phyloP scores from a whole-genome alignment of 768 basidiomycete species.

The Boletus insuetus region DNA sequence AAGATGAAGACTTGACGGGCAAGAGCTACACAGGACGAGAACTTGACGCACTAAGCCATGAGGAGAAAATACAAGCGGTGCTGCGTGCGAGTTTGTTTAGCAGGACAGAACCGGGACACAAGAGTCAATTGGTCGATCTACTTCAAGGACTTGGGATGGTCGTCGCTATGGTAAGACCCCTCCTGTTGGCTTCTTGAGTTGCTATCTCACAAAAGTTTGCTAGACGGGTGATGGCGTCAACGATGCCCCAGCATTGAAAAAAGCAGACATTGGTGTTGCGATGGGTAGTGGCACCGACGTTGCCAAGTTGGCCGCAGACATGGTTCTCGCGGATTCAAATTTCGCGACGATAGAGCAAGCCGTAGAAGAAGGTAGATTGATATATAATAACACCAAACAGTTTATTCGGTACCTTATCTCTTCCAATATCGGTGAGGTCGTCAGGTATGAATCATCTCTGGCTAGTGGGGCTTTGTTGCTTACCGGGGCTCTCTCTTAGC shows the following conservation, averaged over 20 bases:
- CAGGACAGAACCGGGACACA: constrained; percentile 93
- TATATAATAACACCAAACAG: constrained; percentile 99
- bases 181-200: constrained; percentile 6
- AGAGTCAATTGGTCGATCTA: constrained; percentile 91
- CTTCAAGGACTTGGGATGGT: constrained; percentile 89
- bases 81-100: constrained; percentile 87
- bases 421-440: constrained; percentile 96
- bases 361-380: constrained; percentile 95
- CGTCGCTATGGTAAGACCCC: constrained; percentile 80
- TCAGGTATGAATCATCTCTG: constrained; percentile 45
- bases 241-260: constrained; percentile 95
- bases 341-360: constrained; percentile 96
- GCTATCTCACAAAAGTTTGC: constrained; percentile 5
- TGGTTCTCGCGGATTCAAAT: constrained; percentile 97
- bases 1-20: constrained; percentile 84
- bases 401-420: constrained; percentile 99
- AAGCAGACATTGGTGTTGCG: constrained; percentile 96
- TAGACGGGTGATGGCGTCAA: constrained; percentile 98
- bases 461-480: background rate
- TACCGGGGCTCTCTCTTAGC: constrained; percentile 35
- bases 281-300: constrained; percentile 99
- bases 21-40: constrained; percentile 96
- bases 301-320: constrained; percentile 95
- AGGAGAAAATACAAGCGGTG: constrained; percentile 84
- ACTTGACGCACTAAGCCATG: constrained; percentile 73